Evolutionary conservation across 2,329 filamentous ascomycete genomes (phyloP).

Genomic region (Fusarium succisae): DNA sequence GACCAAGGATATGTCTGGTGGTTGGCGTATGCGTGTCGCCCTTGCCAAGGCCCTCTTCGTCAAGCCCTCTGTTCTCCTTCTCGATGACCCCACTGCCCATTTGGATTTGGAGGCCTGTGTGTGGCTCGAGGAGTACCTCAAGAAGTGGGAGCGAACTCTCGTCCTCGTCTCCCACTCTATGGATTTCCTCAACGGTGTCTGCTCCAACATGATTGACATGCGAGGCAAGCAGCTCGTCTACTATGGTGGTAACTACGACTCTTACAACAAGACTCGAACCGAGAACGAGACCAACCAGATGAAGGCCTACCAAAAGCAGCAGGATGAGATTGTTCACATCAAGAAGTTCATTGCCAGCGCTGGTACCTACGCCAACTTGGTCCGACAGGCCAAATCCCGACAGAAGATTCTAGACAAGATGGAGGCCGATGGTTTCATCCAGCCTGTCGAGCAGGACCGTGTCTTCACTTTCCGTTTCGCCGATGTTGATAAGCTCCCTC

Average conservation of each 20-base stretch:
- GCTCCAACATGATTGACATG: slow-evolving; percentile 99
- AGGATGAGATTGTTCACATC: slow-evolving; percentile 99
- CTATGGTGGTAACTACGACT: slow-evolving; percentile 99
- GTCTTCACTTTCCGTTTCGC: slow-evolving; percentile 99
- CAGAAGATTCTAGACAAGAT: slow-evolving; percentile 99
- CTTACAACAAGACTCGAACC: slow-evolving; percentile 90
- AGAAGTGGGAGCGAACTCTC: slow-evolving; percentile 98
- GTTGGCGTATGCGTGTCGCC: slow-evolving; percentile 99
- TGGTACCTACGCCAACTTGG: slow-evolving; percentile 99
- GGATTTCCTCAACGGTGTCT: slow-evolving; percentile 99
- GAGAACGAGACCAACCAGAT: slow-evolving; percentile 98
- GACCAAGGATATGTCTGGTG: slow-evolving; percentile 99
- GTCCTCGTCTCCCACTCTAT: slow-evolving; percentile 96
- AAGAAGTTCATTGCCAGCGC: slow-evolving; percentile 99
- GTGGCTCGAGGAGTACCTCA: slow-evolving; percentile 99
- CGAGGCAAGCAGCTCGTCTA: slow-evolving; percentile 87
- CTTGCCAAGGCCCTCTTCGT: slow-evolving; percentile 98
- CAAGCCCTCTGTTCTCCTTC: slow-evolving; percentile 92
- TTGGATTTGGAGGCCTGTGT: slow-evolving; percentile 99
- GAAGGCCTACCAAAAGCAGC: slow-evolving; percentile 99
- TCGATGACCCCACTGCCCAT: slow-evolving; percentile 98
- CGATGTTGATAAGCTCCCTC: slow-evolving; percentile 98
- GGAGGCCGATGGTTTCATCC: slow-evolving; percentile 98
- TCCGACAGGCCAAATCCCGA: slow-evolving; percentile 97
- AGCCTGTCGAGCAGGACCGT: slow-evolving; percentile 84